Evolutionary conservation across 768 basidiomycete genomes (phyloP), one percentile per base, ranked within the genome.

Genomic region (Dentipellis fragilis): DNA sequence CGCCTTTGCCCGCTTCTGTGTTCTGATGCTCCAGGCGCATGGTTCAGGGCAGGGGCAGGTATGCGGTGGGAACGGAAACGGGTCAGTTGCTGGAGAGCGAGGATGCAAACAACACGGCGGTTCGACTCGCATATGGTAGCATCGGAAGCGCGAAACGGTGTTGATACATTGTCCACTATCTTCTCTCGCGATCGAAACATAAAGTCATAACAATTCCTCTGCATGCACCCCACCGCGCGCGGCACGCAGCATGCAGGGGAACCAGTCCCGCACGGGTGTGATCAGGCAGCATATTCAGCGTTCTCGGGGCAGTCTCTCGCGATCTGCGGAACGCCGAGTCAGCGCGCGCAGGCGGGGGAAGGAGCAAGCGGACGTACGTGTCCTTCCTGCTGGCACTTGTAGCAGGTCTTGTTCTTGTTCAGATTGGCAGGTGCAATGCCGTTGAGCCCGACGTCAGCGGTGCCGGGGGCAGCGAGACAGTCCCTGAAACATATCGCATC

Each of bases 371-470:
- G 10, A 74, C 87, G 69, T 66, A 92, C 89, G 74, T 93, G 89
- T 60, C 90, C 90, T 68, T 89, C 87, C 68, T 84, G 81, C 66
- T 88, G 85, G 64, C 91, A 93, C 65, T 89, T 91, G 73, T 89
- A 93, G 67, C 90, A 93, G 52, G 86, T 89, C 74, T 87, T 92
- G 59, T 66, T 80, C 71, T 81, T 87, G 68, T 75, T 80, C 54
- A 72, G 68, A 45, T 72, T 74, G 45, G 75, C 75, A 10, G 56
- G 59, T 23, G 60, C 51, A 12, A 76, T 68, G 35, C 73, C 74
- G 51, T 76, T 74, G 54, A 56, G 50, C 46, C 79, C 78, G 46
- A 73, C 67, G 19, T 72, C 67, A 22, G 75, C 73, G 19, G 78
- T 71, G 21, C 84, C 83, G 48, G 84, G 79, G 36, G 87, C 69